Evolutionary conservation across 2,329 filamentous ascomycete genomes (phyloP).

Genomic region (Fusarium praegraminearum): DNA sequence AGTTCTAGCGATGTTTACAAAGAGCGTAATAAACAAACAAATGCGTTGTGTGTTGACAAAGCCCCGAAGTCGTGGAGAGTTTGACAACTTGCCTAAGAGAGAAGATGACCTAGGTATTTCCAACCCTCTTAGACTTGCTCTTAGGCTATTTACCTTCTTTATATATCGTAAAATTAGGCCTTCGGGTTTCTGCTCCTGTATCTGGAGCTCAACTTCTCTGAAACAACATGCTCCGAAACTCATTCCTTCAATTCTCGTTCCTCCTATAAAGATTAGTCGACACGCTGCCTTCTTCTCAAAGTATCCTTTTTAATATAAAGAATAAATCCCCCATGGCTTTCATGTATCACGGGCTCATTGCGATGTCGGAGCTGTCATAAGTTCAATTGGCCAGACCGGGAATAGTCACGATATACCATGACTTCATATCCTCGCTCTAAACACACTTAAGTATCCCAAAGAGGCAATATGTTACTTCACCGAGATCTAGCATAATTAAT

Average conservation of each 20-base stretch:
- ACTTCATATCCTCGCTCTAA: conserved; percentile 27
- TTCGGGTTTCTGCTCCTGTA: background rate
- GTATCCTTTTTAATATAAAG: background rate
- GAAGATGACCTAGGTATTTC: too few relatives aligned
- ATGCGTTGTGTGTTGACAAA: background rate
- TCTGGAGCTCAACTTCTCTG: background rate
- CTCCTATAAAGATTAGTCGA: background rate
- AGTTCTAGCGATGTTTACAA: background rate
- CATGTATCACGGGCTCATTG: background rate
- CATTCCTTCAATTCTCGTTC: background rate
- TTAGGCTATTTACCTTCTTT: background rate
- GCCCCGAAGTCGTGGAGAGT: background rate
- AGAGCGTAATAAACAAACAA: background rate
- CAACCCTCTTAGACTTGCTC: background rate
- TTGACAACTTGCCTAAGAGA: background rate
- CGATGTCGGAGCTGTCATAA: conserved; percentile 40
- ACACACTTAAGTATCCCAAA: conserved; percentile 15
- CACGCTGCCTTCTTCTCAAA: background rate
- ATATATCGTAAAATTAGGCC: background rate
- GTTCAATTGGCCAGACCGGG: conserved; percentile 31
- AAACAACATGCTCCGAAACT: background rate
- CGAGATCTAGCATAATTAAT: conserved; percentile 14
- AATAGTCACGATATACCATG: conserved; percentile 19
- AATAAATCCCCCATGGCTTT: background rate
- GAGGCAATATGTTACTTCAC: conserved; percentile 26